phyloP scores from a whole-genome alignment of 108 stramenopile species.

The Epithemia pelagica region DNA sequence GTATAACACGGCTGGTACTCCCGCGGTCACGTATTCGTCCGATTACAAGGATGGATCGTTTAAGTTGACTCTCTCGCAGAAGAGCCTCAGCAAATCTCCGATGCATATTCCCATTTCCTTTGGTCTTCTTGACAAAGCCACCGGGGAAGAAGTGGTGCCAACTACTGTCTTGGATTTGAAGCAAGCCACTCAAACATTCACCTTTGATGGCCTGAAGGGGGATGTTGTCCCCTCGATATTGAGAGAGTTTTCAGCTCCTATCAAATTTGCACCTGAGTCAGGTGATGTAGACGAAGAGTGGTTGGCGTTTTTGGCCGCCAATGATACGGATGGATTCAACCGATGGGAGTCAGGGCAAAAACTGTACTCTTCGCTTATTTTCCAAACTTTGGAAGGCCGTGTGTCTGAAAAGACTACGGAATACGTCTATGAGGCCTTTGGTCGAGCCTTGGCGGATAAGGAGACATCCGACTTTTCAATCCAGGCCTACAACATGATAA shows the following conservation, averaged over 20 bases:
- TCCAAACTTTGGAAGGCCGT: slow-evolving; percentile 41
- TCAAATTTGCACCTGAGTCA: slow-evolving; percentile 62
- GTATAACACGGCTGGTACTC: slow-evolving; percentile 94
- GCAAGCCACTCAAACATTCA: slow-evolving; percentile 76
- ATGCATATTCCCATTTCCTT: slow-evolving; percentile 92
- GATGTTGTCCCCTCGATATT: slow-evolving; percentile 87
- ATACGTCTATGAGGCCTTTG: slow-evolving; percentile 53
- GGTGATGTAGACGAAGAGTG: slow-evolving; percentile 44
- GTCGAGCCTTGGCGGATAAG: slow-evolving; percentile 35
- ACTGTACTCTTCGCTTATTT: slow-evolving; percentile 48
- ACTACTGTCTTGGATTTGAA: slow-evolving; percentile 80
- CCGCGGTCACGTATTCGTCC: slow-evolving; percentile 60
- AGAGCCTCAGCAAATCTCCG: slow-evolving; percentile 37
- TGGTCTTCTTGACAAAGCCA: slow-evolving; percentile 81
- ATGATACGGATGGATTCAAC: slow-evolving; percentile 92
- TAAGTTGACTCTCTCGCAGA: slow-evolving; percentile 55
- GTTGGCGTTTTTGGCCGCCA: slow-evolving; percentile 74
- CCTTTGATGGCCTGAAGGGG: slow-evolving; percentile 55
- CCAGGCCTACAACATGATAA: slow-evolving; percentile 70
- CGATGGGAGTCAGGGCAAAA: slow-evolving; percentile 85
- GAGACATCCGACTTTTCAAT: slow-evolving; percentile 61
- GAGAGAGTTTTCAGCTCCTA: slow-evolving; percentile 91
- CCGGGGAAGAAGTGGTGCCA: slow-evolving; percentile 74
- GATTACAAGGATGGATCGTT: slow-evolving; percentile 71
- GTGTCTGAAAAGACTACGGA: slow-evolving; percentile 26